Base-by-base conservation (phyloP, 352 stramenopile species). In the Hyaloperonospora arabidopsidis region DNA sequence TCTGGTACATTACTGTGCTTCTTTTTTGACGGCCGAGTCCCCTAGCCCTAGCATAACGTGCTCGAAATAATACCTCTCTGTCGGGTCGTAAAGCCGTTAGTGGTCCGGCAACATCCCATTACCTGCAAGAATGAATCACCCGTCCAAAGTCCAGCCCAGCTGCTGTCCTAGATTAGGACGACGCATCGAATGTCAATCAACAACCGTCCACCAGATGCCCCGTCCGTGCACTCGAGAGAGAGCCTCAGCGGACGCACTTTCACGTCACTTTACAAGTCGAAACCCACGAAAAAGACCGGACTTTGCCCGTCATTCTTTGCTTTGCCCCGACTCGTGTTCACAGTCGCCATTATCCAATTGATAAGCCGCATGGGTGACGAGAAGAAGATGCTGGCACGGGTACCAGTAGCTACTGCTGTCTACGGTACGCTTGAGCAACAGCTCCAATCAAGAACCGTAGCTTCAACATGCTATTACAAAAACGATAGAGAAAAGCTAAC, bases 261-360 rank as follows among this genome's bases (percentile, higher is more conserved):
- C 59, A 63, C 52, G 60, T 72, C 59, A 72, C 64, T 68, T 40
- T 29, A 11, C 51, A 53, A 72, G 39, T 62, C 52, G 19, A 36
- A 38, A 58, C 59, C 59, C 56, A 14, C 21, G 54, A 38, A 49
- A 25, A 57, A 34, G 22, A 34, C 50, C 15, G 19, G 15, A 19
- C 38, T 25, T 2, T 19, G 15, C 8, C 19, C 19, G 5, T n/a
- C 19, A 8, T 44, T 21, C 25, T 10, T 4, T 4, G 8, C 4
- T 8, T 32, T 8, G 25, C 8, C 8, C 8, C 0, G 25, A 32
- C 25, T 32, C 25, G 25, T 8, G 7, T 7, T 4, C 25, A 8
- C 25, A 8, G 4, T 18, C 38, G 19, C 5, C 12, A 2, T 21
- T 41, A 15, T 15, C 2, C 1, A 22, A n/a, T 41, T 41, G 11